phyloP scores from a whole-genome alignment of 371 early-diverging fungal species.

The Mucor velutinosus region DNA sequence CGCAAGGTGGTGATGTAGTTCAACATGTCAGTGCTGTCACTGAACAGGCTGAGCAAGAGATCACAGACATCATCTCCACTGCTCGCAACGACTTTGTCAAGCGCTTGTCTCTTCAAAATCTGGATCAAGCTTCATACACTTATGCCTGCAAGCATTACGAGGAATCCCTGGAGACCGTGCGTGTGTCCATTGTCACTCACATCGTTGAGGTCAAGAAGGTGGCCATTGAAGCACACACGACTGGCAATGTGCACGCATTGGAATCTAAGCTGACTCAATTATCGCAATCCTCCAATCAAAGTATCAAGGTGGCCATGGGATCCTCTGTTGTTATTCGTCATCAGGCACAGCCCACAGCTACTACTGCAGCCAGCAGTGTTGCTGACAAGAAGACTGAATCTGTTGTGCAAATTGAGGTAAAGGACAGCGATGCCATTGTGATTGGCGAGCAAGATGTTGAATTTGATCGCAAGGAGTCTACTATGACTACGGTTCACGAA shows the following conservation, averaged over 20 bases:
- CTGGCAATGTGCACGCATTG: constrained; percentile 18
- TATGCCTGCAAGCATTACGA: constrained; percentile 38
- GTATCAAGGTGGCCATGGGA: constrained; percentile 30
- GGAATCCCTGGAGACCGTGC: constrained; percentile 25
- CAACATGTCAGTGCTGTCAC: constrained; percentile 9
- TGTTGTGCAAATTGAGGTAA: constrained; percentile 19
- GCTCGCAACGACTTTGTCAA: constrained; percentile 33
- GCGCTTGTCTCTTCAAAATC: constrained; percentile 22
- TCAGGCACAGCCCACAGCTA: constrained; percentile 7
- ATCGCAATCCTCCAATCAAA: constrained; percentile 10
- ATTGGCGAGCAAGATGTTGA: constrained; percentile 33
- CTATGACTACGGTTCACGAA: background rate
- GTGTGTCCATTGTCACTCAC: constrained; percentile 20
- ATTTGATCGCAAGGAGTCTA: constrained; percentile 14
- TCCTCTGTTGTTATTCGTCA: constrained; percentile 25
- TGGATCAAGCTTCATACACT: constrained; percentile 28
- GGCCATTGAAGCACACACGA: constrained; percentile 27
- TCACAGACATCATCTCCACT: constrained; percentile 21
- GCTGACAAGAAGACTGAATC: background rate
- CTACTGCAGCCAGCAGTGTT: background rate
- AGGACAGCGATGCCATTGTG: constrained; percentile 27
- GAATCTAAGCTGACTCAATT: constrained; percentile 18
- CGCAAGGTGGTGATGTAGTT: constrained; percentile 9
- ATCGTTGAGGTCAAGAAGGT: constrained; percentile 32
- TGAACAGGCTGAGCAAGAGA: constrained; percentile 32